phyloP scores from a whole-genome alignment of 805 yeast species.

The Pichia sporocuriosa region DNA sequence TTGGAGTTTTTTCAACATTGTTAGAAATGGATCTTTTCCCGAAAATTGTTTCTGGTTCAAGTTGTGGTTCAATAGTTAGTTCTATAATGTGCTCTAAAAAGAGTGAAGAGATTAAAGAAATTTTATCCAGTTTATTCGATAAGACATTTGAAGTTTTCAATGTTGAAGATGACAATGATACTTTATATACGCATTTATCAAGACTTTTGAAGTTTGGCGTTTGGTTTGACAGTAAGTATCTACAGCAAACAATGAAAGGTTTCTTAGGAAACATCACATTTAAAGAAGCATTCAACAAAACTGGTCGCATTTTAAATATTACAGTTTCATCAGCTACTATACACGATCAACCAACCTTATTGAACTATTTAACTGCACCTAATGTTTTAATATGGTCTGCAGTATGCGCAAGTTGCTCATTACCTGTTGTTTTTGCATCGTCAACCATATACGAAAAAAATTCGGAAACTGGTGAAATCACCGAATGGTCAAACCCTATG shows the following conservation, averaged over 20 bases:
- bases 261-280: constrained; percentile 88
- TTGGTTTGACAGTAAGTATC: constrained; percentile 71
- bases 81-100: constrained; percentile 77
- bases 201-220: constrained; percentile 79
- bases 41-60: constrained; percentile 83
- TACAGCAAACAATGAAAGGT: constrained; percentile 65
- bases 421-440: constrained; percentile 88
- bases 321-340: constrained; percentile 89
- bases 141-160: constrained; percentile 48
- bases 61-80: constrained; percentile 95
- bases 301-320: constrained; percentile 87
- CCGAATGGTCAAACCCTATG: constrained; percentile 75
- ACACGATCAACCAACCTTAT: constrained; percentile 83
- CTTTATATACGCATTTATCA: constrained; percentile 44
- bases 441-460: constrained; percentile 80
- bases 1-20: constrained; percentile 82
- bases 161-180: constrained; percentile 43
- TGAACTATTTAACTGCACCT: constrained; percentile 76
- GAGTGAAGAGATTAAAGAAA: constrained; percentile 55
- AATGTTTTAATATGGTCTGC: constrained; percentile 82
- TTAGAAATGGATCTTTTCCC: constrained; percentile 74
- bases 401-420: constrained; percentile 88
- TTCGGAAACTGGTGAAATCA: constrained; percentile 59
- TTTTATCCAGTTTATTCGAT: constrained; percentile 57
- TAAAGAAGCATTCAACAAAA: constrained; percentile 88